Evolutionary conservation across 2,329 filamentous ascomycete genomes (phyloP).

Genomic region (Gyromitra esculenta): DNA sequence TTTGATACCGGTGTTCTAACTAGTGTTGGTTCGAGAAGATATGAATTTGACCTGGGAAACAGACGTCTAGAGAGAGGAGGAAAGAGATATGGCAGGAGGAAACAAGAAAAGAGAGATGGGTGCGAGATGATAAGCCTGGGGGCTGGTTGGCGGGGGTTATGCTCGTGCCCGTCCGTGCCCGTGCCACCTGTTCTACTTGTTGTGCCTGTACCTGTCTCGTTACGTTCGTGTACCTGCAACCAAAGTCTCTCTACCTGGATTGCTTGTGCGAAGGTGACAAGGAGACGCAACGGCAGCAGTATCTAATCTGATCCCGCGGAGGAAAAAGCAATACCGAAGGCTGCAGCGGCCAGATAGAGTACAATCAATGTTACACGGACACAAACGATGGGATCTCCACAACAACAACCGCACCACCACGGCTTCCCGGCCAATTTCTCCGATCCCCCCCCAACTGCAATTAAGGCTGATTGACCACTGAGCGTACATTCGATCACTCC

Average conservation of each 20-base stretch:
- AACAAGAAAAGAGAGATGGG: neutral
- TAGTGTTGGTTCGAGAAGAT: neutral
- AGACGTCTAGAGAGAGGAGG: neutral
- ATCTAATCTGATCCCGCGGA: conserved; percentile 11
- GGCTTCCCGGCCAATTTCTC: conserved; percentile 36
- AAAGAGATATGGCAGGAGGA: neutral
- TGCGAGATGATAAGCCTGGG: neutral
- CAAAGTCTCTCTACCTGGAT: neutral
- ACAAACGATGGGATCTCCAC: conserved; percentile 19
- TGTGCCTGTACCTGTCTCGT: neutral
- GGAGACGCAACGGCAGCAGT: conserved; percentile 13
- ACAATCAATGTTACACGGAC: conserved; percentile 21
- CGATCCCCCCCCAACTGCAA: conserved; percentile 9
- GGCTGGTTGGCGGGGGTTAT: neutral
- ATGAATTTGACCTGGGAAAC: too few species aligned
- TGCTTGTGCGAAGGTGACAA: neutral
- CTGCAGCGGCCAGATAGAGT: conserved; percentile 1
- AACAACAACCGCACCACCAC: conserved; percentile 31
- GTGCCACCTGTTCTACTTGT: neutral
- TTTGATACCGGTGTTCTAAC: neutral
- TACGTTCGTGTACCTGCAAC: neutral
- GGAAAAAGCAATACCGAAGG: conserved; percentile 26
- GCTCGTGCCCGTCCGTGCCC: neutral
- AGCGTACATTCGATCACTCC: conserved; percentile 23
- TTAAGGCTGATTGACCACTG: conserved; percentile 33